These are phyloP conservation scores for Borovskyia barvae DNA, from an alignment of 208 protist genomes.

Conservation along the genomic window DNA sequence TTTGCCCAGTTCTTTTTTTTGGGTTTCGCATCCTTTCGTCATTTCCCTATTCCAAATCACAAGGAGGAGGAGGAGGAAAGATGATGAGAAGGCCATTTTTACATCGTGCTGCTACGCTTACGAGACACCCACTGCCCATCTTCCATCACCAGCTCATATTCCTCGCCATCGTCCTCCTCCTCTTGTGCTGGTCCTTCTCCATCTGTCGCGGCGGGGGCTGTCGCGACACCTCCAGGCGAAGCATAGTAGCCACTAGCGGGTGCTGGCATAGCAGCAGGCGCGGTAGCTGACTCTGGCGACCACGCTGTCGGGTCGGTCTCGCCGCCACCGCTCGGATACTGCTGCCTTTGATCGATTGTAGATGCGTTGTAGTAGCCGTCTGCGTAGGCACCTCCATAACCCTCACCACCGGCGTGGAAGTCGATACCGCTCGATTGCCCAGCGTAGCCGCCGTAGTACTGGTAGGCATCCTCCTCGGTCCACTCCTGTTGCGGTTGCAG, in stretches of 20 bases:
- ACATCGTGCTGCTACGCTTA: conserved; percentile 15
- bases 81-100: too few relatives aligned
- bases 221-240: neutral
- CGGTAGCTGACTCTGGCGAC: neutral
- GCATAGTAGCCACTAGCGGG: neutral
- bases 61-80: neutral
- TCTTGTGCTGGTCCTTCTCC: conserved; percentile 23
- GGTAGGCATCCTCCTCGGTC: conserved; percentile 29
- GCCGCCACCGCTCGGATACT: neutral
- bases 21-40: too few relatives aligned
- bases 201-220: neutral
- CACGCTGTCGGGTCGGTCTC: neutral
- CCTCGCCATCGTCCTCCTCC: conserved; percentile 53
- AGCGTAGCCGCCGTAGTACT: conserved; percentile 30
- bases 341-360: neutral
- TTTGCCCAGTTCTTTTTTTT: too few relatives aligned
- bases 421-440: conserved; percentile 17
- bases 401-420: conserved; percentile 5
- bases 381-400: neutral
- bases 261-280: neutral
- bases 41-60: neutral
- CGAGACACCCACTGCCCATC: conserved; percentile 45
- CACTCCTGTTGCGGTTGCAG: conserved; percentile 45
- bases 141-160: conserved; percentile 75
- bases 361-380: conserved; percentile 1